phyloP scores from a whole-genome alignment of 1,139 yeast genomes.

The Yamadazyma diddensiae region DNA sequence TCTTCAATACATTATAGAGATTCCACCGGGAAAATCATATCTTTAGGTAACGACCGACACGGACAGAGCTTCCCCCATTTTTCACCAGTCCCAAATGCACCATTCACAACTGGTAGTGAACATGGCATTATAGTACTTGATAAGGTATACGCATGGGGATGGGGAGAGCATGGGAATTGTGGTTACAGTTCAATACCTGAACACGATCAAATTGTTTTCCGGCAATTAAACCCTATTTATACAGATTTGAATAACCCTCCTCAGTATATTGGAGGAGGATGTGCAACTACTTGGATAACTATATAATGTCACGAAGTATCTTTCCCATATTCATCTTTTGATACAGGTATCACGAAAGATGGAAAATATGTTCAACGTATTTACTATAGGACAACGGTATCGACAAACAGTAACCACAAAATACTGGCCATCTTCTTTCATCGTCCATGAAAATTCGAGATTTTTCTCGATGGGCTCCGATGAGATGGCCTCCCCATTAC shows the following conservation, averaged over 20 bases:
- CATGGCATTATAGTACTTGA: constrained; percentile 58
- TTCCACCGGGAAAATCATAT: constrained; percentile 23
- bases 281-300: constrained; percentile 43
- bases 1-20: constrained; percentile 59
- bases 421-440: constrained; percentile 19
- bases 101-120: constrained; percentile 69
- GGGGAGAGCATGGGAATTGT: constrained; percentile 99
- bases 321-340: constrained; percentile 73
- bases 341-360: constrained; percentile 49
- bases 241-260: constrained; percentile 12
- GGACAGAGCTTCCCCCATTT: constrained; percentile 54
- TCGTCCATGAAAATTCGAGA: constrained; percentile 18
- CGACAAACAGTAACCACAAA: constrained; percentile 27
- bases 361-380: constrained; percentile 78
- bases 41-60: constrained; percentile 75
- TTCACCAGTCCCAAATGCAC: constrained; percentile 4
- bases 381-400: constrained; percentile 65
- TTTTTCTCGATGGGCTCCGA: constrained; percentile 6
- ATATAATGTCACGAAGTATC: constrained; percentile 67
- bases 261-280: constrained; percentile 40
- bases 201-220: constrained; percentile 32
- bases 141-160: constrained; percentile 78
- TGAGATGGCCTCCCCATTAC: too few species aligned
- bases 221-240: constrained; percentile 38
- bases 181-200: constrained; percentile 39